Base-by-base conservation (phyloP, 345 rosid genomes). In the Xanthoceras sorbifolium region DNA sequence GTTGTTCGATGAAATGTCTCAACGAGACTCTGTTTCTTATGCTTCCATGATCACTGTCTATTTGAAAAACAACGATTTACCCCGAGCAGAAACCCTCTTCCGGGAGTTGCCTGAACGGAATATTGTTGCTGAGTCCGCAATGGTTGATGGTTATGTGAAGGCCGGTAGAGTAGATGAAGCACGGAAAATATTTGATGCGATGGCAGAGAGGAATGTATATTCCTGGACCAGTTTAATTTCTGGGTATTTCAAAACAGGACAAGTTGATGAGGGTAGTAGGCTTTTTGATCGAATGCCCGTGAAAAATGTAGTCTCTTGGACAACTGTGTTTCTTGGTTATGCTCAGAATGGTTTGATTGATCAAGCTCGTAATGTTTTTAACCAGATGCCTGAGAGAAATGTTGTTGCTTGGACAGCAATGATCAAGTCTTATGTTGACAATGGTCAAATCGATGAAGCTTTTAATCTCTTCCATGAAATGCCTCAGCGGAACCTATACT, bases 201-300 rank as follows among this genome's bases (percentile, higher is more conserved):
- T 87, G 89, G 57, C 46, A n/a, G 81, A 80, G 76, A 82, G 85
- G 64, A 81, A 83, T 64, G 91, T 83, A 11, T 85, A 82, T 57
- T 83, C 90, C 6, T 85, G 91, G 87, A 88, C 87, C 22, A 79
- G 74, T 74, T 77, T 87, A 80, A 80, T 86, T 77, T 87, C 86
- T 5, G 91, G 93, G 77, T 87, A 84, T 71, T 80, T 84, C 40
- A 71, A 78, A 81, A 57, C 80, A 17, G 83, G 89, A 59, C 79
- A 80, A 67, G 76, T 83, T 71, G 82, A 81, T 28, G 81, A 79
- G 67, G 91, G 83, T 46, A 78, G 82, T 34, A 38, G 64, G 34
- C 84, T 87, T 46, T 86, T 89, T 40, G 79, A 82, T 42, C 77
- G 60, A 57, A 85, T 87, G 88, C 86, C 87, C 14, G 77, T 66